Evolutionary conservation across 805 yeast genomes (phyloP), one percentile per base, ranked within the genome.

Genomic region (Ogataea pignaliae): DNA sequence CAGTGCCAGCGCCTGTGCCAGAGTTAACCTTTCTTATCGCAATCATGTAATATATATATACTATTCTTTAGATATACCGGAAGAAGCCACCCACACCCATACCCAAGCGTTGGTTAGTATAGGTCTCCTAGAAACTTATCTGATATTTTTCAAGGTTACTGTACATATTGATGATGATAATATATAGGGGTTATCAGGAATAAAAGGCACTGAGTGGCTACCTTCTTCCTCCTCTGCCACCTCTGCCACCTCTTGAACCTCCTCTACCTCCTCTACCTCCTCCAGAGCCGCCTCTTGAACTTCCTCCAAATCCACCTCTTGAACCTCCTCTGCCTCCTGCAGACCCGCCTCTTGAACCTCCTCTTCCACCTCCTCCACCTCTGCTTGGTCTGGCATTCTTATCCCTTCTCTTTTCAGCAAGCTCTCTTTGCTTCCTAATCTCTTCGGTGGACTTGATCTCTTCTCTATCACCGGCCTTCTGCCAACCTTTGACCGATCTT

Each of bases 381-480:
- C 70, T 74, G 17, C 68, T 53, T 12, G 93, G 95, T 61, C 97
- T 78, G 3, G 85, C 96, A 54, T 88, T 90, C 79, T 93, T 93
- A 4, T 81, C 90, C 57, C 75, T 76, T 51, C 84, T 75, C 66
- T 87, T 75, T 48, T 89, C 95, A 66, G 81, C 76, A 32, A 61
- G 57, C 37, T 72, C 73, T 69, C 99, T 80, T 21, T 74, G 71
- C 70, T 86, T 89, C 62, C 95, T 79, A 44, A 93, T 89, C 43
- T 86, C 82, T 46, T 81, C 88, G 11, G 85, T 75, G 9, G 83
- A 67, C 53, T 72, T 79, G 43, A 93, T 60, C 59, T 88, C 97
- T 50, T 63, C 71, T 41, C 60, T 61, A 43, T 65, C 72, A 28
- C 74, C 76, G 45, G 56, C 68, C 44, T 77, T 76, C 53, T 61